Base-by-base conservation (phyloP, 2,329 filamentous ascomycete genomes). In the Plectosphaerella cucumerina region DNA sequence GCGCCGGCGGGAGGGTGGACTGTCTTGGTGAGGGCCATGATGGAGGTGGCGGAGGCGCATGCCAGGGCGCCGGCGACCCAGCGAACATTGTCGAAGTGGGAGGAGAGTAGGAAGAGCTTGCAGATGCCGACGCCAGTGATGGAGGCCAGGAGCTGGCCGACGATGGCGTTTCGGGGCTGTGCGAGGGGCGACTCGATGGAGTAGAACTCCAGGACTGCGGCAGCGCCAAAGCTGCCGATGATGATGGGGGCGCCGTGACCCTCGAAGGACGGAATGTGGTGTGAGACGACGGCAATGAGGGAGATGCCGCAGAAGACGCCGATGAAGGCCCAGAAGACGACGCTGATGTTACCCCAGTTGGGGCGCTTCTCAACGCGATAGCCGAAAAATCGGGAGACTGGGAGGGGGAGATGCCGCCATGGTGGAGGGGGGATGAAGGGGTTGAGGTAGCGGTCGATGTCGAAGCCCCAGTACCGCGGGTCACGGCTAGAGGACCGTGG, bases 361-460 rank as follows among this genome's bases (percentile, higher is more conserved):
- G 59, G 21, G 44, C 67, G 58, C 56, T 66, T 59, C 22, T 63
- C 31, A 44, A 62, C 68, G 53, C 86, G 78, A 60, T 87, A 71
- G 11, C 87, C 87, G 2, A 95, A 70, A 58, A 90, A 87, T 57
- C 83, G 80, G 18, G 88, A 80, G 18, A 94, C 62, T 0, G 80
- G 78, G 44, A 73, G 74, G 0, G 90, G 91, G 1, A 96, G 62
- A 43, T 73, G 70, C 23, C 78, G 70, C 64, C 89, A 78, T 58
- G 80, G 81, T 39, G 86, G 85, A 14, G 79, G 72, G 9, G 87
- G 87, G 21, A 95, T 63, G 53, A 83, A 75, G 3, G 78, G 86
- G 64, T 93, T 90, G 47, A 95, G 65, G 63, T 86, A 82, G n/a
- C 69, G 70, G 73, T 96, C 91, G 56, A 96, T 80, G 68, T 94